Base-by-base conservation (phyloP, 345 rosid genomes). In the Diplotaxis tenuifolia region DNA sequence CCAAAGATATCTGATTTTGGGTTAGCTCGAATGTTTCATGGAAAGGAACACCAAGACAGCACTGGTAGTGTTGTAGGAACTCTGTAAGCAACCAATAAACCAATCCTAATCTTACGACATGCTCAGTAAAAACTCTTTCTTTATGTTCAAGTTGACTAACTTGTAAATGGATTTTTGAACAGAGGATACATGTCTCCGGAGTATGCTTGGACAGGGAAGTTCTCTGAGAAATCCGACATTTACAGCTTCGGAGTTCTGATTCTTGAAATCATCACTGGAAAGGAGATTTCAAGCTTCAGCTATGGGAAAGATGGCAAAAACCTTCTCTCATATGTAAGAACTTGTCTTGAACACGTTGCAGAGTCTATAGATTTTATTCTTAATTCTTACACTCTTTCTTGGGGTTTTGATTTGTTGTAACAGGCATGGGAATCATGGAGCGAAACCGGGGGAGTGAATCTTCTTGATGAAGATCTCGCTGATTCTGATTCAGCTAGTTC, bases 151-250 rank as follows among this genome's bases (percentile, higher is more conserved):
- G 58, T 65, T 40, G 27, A 29, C 64, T 67, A 36, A 60, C 55
- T 47, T 31, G 12, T 21, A 12, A 6, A 50, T 36, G 1, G 1
- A 36, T 7, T n/a, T 58, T 22, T 68, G 64, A 69, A 55, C 76
- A 77, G 80, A 56, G 80, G 80, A 29, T 76, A 82, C 75, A 79
- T 84, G 87, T 67, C 87, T 70, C 87, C 85, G 0, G 90, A 86
- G 70, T 86, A 86, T 21, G 85, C 82, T 10, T 69, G 82, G 50
- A 81, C 80, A 15, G 88, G 88, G 2, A 75, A 56, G 6, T 86
- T 83, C 68, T 82, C 84, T 0, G 79, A 80, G 38, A 86, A 86
- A 61, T 84, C 88, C 0, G 86, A 84, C 36, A 75, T 86, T 1
- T 84, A 83, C 60, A 83, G 85, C 82, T 86, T 83, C 6, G 84